These are phyloP conservation scores for Chlorella vulgaris DNA, from an alignment of 139 green algal genomes.

Conservation along the genomic window DNA sequence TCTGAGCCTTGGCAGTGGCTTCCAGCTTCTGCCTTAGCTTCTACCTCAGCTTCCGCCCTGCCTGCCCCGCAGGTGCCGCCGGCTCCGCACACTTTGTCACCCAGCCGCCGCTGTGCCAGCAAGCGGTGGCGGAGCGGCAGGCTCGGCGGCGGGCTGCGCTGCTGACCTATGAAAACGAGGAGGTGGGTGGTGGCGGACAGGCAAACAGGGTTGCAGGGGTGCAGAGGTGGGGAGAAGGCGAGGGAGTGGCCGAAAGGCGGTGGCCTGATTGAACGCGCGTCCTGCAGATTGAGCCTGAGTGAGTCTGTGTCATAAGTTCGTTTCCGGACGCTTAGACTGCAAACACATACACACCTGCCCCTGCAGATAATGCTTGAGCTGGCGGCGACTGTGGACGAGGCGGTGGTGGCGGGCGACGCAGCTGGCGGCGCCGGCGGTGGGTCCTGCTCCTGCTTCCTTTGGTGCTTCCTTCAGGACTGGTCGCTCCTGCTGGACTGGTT, in stretches of 20 bases:
- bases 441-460: not conserved
- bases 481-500: too few relatives aligned
- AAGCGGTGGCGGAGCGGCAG: conserved; percentile 21
- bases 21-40: too few relatives aligned
- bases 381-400: conserved; percentile 7
- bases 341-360: too few relatives aligned
- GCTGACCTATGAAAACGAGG: conserved; percentile 41
- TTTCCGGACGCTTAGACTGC: too few relatives aligned
- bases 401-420: not conserved
- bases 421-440: not conserved
- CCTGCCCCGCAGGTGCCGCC: not conserved
- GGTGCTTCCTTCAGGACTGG: not conserved
- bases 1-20: too few relatives aligned
- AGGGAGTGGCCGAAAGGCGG: not conserved
- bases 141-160: conserved; percentile 13
- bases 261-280: too few relatives aligned
- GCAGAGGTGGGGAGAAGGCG: not conserved
- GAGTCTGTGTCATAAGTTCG: too few relatives aligned
- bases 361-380: conserved; percentile 52
- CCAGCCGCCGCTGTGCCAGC: conserved; percentile 32
- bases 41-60: too few relatives aligned
- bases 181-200: conserved; percentile 33
- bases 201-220: not conserved
- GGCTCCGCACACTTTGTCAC: conserved; percentile 9
- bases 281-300: too few relatives aligned